Conservation (phyloP, 179 eudicot species). For the Silene coronaria region DNA sequence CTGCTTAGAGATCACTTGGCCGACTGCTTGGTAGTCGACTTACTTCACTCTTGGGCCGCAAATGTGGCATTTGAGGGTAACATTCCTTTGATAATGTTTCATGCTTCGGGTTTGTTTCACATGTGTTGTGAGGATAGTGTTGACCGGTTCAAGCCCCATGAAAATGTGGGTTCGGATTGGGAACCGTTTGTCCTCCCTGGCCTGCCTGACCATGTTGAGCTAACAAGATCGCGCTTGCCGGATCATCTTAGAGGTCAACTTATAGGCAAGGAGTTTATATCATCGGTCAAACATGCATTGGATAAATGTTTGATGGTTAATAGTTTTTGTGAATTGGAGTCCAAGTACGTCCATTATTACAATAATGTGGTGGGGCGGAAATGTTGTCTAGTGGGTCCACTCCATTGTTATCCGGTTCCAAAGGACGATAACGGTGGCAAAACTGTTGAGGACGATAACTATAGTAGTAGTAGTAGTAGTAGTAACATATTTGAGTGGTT, state of each 20-base stretch:
- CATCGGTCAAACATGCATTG: not conserved
- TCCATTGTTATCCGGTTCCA: not conserved
- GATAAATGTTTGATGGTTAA: conserved; percentile 3
- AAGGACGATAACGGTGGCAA: too few species aligned
- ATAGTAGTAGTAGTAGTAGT: too few species aligned
- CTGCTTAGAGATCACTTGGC: not conserved
- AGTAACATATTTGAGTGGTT: not conserved
- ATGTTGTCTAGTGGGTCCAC: conserved; percentile 1
- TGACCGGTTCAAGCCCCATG: not conserved
- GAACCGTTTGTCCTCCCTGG: conserved; percentile 3
- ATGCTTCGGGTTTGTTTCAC: not conserved
- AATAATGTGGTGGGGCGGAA: not conserved
- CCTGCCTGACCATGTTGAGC: not conserved
- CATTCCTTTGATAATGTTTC: not conserved
- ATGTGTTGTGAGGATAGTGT: conserved; percentile 3
- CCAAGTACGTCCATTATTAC: not conserved
- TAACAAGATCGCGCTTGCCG: conserved; percentile 1
- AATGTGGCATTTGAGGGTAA: not conserved
- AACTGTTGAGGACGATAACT: too few species aligned
- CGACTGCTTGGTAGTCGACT: not conserved
- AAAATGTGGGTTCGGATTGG: not conserved
- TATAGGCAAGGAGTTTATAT: not conserved
- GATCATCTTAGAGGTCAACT: not conserved
- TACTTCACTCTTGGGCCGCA: not conserved
- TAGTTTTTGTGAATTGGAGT: conserved; percentile 4